Evolutionary conservation across 2,329 filamentous ascomycete genomes (phyloP), one percentile per base, ranked within the genome.

Genomic region (Hirsutella thompsonii): DNA sequence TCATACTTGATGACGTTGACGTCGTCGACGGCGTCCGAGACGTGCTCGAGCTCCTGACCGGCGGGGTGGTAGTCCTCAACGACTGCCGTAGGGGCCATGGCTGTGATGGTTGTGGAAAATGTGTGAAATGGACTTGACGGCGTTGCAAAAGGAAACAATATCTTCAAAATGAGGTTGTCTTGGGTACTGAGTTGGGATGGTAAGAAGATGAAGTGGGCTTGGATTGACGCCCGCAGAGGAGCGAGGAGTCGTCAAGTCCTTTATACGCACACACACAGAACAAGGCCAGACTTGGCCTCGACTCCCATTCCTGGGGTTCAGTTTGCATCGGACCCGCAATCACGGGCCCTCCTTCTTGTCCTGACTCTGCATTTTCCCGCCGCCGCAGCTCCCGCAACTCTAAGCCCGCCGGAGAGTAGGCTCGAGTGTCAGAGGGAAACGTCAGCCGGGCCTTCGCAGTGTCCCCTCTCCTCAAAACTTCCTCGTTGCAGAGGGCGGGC

Each of bases 1-100:
- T 67, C 62, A 54, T 63, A 68, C 52, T 72, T 73, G 48, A 73
- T 59, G 38, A 66, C 59, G 55, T 76, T 75, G 55, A 76, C 67
- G n/a, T 66, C 60, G 54, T 76, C 61, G 36, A 63, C 57, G 52
- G 57, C 53, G 49, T 64, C 72, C 41, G 74, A 72, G 49, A 65
- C 56, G 47, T 65, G 64, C 49, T 74, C 70, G 35, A 76, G 63
- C 34, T 51, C 55, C 38, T 54, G 48, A 33, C 55, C 53, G 40
- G 46, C 44, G 2, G 43, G 28, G 33, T 43, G 21, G 38, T 47
- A 42, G 29, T 49, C 47, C 13, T 51, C 49, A 16, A 41, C 21
- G 32, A 53, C 36, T 14, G 55, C 53, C 13, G 48, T 46, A 26
- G 54, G 53, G 20, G 54, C 53, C 55, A 58, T 58, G 39, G 32